phyloP scores from a whole-genome alignment of 805 yeast genomes.

The Saccharomyces jurei region DNA sequence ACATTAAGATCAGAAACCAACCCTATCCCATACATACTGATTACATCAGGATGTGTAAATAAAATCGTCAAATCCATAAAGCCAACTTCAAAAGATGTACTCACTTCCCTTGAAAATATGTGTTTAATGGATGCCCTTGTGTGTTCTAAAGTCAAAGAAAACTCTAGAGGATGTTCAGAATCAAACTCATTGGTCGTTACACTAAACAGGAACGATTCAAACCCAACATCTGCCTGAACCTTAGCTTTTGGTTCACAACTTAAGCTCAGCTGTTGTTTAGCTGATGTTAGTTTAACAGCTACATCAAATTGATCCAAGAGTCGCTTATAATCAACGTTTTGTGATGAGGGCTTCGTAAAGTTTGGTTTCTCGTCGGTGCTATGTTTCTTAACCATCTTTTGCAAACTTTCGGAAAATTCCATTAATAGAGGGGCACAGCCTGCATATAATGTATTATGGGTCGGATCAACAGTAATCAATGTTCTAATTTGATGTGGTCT shows the following conservation, averaged over 20 bases:
- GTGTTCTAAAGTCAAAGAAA: slow-evolving; percentile 43
- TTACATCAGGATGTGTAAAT: slow-evolving; percentile 35
- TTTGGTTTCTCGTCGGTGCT: slow-evolving; percentile 9
- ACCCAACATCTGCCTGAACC: slow-evolving; percentile 76
- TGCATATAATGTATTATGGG: slow-evolving; percentile 63
- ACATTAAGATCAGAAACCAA: slow-evolving; percentile 48
- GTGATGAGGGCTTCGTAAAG: slow-evolving; percentile 2
- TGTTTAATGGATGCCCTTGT: slow-evolving; percentile 75
- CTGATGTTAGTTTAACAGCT: slow-evolving; percentile 55
- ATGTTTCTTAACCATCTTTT: slow-evolving; percentile 37
- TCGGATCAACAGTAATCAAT: slow-evolving; percentile 34
- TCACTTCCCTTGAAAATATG: slow-evolving; percentile 79
- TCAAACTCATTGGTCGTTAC: slow-evolving; percentile 43
- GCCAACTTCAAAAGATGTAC: slow-evolving; percentile 56
- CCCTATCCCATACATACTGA: slow-evolving; percentile 43
- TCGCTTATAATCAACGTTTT: slow-evolving; percentile 33
- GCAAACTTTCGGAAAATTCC: slow-evolving; percentile 47
- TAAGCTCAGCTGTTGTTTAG: slow-evolving; percentile 63
- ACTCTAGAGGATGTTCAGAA: slow-evolving; percentile 34
- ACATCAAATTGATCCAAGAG: slow-evolving; percentile 51
- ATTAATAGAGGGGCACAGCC: slow-evolving; percentile 70
- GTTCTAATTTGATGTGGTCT: slow-evolving; percentile 26
- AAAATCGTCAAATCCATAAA: slow-evolving; percentile 42
- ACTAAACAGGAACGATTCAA: slow-evolving; percentile 56
- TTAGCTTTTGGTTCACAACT: slow-evolving; percentile 94